These are phyloP conservation scores for Pouteria glomerata DNA, from an alignment of 148 eudicot species.

Conservation along the genomic window DNA sequence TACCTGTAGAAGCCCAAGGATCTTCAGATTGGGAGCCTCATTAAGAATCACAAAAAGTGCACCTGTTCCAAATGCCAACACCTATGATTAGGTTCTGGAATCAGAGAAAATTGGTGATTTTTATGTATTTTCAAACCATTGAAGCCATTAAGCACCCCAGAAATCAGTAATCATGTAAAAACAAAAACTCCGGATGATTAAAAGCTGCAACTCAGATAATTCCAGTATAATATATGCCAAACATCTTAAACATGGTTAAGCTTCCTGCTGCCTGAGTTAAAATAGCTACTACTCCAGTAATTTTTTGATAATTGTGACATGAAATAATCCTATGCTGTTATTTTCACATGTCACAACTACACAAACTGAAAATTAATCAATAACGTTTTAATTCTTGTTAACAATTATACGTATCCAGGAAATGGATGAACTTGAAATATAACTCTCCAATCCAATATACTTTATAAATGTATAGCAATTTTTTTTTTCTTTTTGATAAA, in stretches of 20 bases:
- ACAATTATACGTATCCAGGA: neutral
- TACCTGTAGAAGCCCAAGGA: conserved; percentile 95
- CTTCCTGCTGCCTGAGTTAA: neutral
- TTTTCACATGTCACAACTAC: neutral
- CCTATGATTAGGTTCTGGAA: conserved; percentile 13
- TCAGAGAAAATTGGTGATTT: neutral
- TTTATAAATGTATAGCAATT: neutral
- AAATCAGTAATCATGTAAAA: neutral
- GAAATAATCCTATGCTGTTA: neutral
- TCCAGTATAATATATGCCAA: neutral
- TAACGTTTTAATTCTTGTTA: neutral
- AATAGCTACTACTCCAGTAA: neutral
- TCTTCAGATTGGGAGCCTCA: conserved; percentile 83
- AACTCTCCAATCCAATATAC: neutral
- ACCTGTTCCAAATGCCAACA: conserved; percentile 47
- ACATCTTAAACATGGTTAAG: neutral
- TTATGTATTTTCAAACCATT: neutral
- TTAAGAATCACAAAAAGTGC: conserved; percentile 84
- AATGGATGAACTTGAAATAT: neutral
- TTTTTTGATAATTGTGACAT: neutral
- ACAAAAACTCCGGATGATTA: neutral
- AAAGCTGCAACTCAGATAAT: neutral
- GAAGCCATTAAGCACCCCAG: neutral
- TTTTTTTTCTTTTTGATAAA: no score
- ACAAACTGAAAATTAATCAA: no score